Evolutionary conservation across 1,139 yeast genomes (phyloP), one percentile per base, ranked within the genome.

Genomic region (Wickerhamomyces sp.): DNA sequence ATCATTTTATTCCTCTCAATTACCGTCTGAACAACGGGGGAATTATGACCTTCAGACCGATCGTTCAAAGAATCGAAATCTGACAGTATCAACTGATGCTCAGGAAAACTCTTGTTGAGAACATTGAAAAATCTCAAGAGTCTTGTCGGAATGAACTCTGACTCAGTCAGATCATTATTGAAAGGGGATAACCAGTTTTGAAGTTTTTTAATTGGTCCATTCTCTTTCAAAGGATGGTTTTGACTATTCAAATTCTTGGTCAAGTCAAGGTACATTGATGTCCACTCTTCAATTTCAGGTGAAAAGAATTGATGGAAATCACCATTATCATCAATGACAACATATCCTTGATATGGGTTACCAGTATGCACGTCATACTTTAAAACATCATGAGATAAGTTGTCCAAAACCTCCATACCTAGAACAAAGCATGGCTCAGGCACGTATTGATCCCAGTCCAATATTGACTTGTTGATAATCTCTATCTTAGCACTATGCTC

Each of bases 1-100:
- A 52, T 50, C 81, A 84, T 84, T 47, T 73, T 72, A 48, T 81
- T 79, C 49, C 40, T 42, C 4, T 81, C 75, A 47, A 85, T 67
- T 54, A 87, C 78, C 0, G 95, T 88, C 59, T 88, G 96, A 0
- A 88, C 95, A 2, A 87, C 93, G 0, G 96, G 96, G 0, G 88
- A 75, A 56, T 79, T 80, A 59, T 80, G 84, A 0, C 93, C 95
- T 2, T 71, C 65, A 11, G 81, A 74, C 1, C 84, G 64, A 34
- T 79, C 80, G 8, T 86, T 81, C 41, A 88, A 42, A 68, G 50
- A 67, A 47, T 84, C 75, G 67, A 88, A 88, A 62, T 89, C 96
- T 0, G 95, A 79, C 6, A 88, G 72, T 15, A 88, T 60, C 27
- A 88, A 66, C 15, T 81, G 79, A 62, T 89, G 96, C 45, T 84